phyloP scores from a whole-genome alignment of 2,329 filamentous ascomycete species.

The Westerdykella aurantiaca region DNA sequence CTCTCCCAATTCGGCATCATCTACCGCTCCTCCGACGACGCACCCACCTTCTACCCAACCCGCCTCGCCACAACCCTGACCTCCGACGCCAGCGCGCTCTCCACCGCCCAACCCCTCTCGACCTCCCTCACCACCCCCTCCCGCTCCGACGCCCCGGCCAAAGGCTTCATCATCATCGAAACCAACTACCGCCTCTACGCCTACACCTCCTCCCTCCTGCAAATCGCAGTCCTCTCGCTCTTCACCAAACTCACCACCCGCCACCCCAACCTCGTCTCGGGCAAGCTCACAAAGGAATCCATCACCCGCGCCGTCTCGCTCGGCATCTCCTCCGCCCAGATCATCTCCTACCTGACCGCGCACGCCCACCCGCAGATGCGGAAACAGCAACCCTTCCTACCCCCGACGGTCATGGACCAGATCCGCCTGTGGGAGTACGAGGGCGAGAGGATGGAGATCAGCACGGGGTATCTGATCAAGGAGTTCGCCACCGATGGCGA shows the following conservation, averaged over 20 bases:
- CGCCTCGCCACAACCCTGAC: conserved; percentile 91
- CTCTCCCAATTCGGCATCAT: conserved; percentile 90
- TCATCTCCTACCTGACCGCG: conserved; percentile 84
- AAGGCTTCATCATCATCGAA: conserved; percentile 90
- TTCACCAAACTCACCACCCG: conserved; percentile 85
- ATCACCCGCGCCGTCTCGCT: conserved; percentile 80
- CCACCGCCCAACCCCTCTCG: conserved; percentile 44
- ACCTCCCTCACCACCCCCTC: conserved; percentile 59
- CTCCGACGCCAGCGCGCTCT: conserved; percentile 65
- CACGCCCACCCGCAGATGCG: conserved; percentile 95
- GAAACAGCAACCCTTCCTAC: conserved; percentile 69
- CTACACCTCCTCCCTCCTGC: conserved; percentile 87
- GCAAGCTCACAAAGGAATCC: conserved; percentile 81
- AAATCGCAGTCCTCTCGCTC: conserved; percentile 87
- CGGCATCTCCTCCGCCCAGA: conserved; percentile 92
- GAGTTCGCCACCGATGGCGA: conserved; percentile 72
- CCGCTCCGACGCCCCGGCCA: conserved; percentile 37
- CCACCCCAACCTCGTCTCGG: conserved; percentile 90
- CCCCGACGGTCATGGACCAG: conserved; percentile 94
- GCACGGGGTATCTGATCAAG: conserved; percentile 77
- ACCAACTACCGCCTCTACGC: conserved; percentile 98
- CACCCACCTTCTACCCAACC: conserved; percentile 72
- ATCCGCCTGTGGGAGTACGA: conserved; percentile 97
- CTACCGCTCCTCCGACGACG: conserved; percentile 52
- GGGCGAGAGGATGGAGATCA: conserved; percentile 86